Base-by-base conservation (phyloP, 1,284 basidiomycete species). In the Taiwanofungus camphoratus region DNA sequence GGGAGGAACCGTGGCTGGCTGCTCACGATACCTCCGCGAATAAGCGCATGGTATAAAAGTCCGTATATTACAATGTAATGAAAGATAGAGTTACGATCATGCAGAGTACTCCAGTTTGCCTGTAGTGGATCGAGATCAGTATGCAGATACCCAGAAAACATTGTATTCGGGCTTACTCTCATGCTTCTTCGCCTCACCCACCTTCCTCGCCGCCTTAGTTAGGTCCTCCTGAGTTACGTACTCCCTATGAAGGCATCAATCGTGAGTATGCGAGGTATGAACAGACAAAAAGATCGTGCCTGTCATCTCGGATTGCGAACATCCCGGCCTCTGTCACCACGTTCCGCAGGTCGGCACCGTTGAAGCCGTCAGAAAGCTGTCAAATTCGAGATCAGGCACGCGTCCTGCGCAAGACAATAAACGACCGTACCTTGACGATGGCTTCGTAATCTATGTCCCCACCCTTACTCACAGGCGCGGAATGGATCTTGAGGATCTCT, bases 401-500 rank as follows among this genome's bases (percentile, higher is more conserved):
- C 15, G 18, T 18, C 5, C 7, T 8, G 34, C 15, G 2, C 27
- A 9, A 26, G 30, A 38, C 16, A 34, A 9, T 11, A 22, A 23
- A 42, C 4, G 31, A 34, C 52, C 64, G 41, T 42, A 90, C 85
- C 74, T 99, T 99, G 51, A 99, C 96, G 52, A 97, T 89, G 1
- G 94, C 91, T 62, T 96, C 94, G 57, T 92, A 96, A 62, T 98
- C 93, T 20, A 97, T 92, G 41, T 95, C 93, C 5, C 89, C 93
- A 39, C 79, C 79, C 71, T 98, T 98, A 69, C 95, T 95, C 41
- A 99, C 93, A 2, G 92, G 90, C 35, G 80, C 83, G 12, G 92
- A 85, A 60, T 99, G 96, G 50, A 99, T 99, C 73, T 98, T 99
- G 50, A 99, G 75, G 58, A 99, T 99, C 67, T 99, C 96, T 48